Evolutionary conservation across 768 basidiomycete genomes (phyloP), one percentile per base, ranked within the genome.

Genomic region (Cyclocybe aegerita): DNA sequence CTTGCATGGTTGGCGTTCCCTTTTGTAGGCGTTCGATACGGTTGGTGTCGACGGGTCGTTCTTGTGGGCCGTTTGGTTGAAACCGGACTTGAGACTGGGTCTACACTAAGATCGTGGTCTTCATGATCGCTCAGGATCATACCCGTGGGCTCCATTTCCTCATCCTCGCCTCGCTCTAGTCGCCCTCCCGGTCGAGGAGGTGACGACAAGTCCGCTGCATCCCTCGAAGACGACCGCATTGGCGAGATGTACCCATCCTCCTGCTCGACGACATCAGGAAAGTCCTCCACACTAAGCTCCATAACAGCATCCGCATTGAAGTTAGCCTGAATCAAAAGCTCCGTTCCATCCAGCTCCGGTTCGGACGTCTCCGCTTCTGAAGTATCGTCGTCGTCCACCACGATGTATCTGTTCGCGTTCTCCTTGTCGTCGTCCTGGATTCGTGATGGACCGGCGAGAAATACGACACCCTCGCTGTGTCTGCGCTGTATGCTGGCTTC

Each of bases 191-290:
- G 70, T 31, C 70, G 71, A 36, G 72, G 53, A 16, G 88, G 88
- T 9, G 88, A 90, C 41, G 86, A 88, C 29, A 90, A 59, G 7
- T 83, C 82, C 50, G 87, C 81, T 17, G 76, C 76, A 34, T 83
- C 84, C 53, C 72, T 72, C 43, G 75, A 76, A 56, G 75, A 71
- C 16, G 81, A 81, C 41, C 78, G 69, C 7, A 79, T 69, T 11
- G 88, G 89, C n/a, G 90, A 90, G 46, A 88, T 74, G 66, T 92
- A 93, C 11, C 90, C 90, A 53, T 88, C 88, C 62, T 92, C 90
- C 67, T 90, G 90, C 60, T 75, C 73, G 11, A 89, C 81, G 8
- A 57, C 60, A 45, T 80, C 74, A 40, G 74, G 54, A 30, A 73
- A 68, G 7, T 71, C 68, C 50, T 79, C 70, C n/a, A 58, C 35